These are phyloP conservation scores for Arabidopsis arenosa DNA, from an alignment of 345 rosid genomes.

Conservation along the genomic window DNA sequence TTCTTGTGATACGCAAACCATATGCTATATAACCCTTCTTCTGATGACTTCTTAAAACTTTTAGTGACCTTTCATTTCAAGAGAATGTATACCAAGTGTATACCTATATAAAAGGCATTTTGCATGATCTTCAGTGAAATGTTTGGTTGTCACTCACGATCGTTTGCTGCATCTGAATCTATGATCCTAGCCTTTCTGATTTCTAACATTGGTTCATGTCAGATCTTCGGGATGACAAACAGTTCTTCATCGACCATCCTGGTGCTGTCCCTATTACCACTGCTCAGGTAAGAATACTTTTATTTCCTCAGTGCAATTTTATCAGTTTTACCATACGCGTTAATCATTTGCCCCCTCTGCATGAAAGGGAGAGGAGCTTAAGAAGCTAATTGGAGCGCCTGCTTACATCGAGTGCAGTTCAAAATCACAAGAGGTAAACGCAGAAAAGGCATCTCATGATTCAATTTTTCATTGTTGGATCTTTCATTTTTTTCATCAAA, in stretches of 20 bases:
- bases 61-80: slow-evolving; percentile 1
- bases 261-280: slow-evolving; percentile 86
- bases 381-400: slow-evolving; percentile 76
- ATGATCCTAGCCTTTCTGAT: neutral
- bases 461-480: slow-evolving; percentile 2
- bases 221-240: slow-evolving; percentile 96
- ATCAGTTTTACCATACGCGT: neutral
- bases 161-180: slow-evolving; percentile 5
- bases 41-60: neutral
- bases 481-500: slow-evolving; percentile 12
- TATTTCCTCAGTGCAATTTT: neutral
- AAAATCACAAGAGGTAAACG: slow-evolving; percentile 82
- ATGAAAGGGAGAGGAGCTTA: slow-evolving; percentile 89
- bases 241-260: slow-evolving; percentile 85
- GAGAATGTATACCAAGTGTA: no score
- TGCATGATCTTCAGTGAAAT: neutral
- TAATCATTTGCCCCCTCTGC: neutral
- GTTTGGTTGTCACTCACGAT: neutral
- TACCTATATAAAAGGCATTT: slow-evolving; percentile 1
- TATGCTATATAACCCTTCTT: neutral
- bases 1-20: neutral
- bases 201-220: slow-evolving; percentile 26
- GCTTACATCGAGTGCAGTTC: slow-evolving; percentile 93
- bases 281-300: slow-evolving; percentile 57
- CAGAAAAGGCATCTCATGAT: neutral